Evolutionary conservation across 1,284 basidiomycete species (phyloP), one percentile per base, ranked within the genome.

Genomic region (Limonomyces culmigenus): DNA sequence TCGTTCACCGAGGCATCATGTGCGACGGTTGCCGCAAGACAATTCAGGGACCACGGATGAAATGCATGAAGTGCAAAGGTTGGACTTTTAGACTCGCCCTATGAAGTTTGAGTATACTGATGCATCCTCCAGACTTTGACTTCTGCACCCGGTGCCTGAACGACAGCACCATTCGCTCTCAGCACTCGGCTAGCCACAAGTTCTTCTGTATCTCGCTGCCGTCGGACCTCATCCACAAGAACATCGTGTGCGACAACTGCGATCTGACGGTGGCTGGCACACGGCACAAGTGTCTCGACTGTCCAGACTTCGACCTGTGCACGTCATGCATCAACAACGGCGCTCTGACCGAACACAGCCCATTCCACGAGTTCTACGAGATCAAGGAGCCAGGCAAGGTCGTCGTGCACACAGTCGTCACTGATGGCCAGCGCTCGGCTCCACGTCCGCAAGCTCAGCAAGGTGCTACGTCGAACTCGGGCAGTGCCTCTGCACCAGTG

Each of bases 211-310:
- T 21, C 16, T 11, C 10, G 13, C 8, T 16, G 16, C 30, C 30
- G 8, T 16, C 32, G 18, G 19, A 15, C 10, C 29, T 32, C 13
- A 32, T 37, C 4, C 62, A 65, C 42, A 36, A 19, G 15, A 62
- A 63, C 18, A 58, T 76, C 12, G 39, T 58, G 4, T 80, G 76
- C 44, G 75, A 85, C 49, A 45, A 45, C 10, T 85, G 80, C 51
- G 46, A 61, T 3, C 44, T 54, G 6, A 62, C 54, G 4, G 58
- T 83, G 21, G 56, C 66, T 35, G 80, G 79, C 12, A 49, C 70
- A 38, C 65, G 81, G 32, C 70, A 79, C 52, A 84, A 83, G 51
- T 84, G 79, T 43, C 54, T 83, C 13, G 77, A 83, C 45, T 84
- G 79, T 50, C 58, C 62, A 35, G 61, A 76, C 77, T 84, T 70